Evolutionary conservation across 129 eudicot species (phyloP), one percentile per base, ranked within the genome.

Genomic region (Centrapalus pauciflorus): DNA sequence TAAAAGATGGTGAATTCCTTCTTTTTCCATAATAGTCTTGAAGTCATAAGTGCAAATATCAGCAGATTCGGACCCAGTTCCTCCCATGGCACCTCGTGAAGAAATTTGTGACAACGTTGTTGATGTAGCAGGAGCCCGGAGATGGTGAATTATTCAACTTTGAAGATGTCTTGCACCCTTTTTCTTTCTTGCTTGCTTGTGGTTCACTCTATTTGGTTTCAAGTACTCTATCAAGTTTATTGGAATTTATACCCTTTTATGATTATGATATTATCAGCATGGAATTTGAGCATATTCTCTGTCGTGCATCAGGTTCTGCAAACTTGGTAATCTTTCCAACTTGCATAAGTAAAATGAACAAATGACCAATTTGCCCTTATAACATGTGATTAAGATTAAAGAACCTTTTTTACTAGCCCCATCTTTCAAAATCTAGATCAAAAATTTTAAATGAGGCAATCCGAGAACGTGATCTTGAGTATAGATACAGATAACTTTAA

Each of bases 1-100:
- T 68, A 80, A 32, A 50, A 80, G 84, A 57, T 61, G 76, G 11
- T 56, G 52, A 70, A 64, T 61, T 57, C 84, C 84, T 75, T 80
- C 77, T 55, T 75, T 60, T 45, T 72, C 68, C 70, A 79, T 6
- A 46, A 79, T 46, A 12, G 62, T 62, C 33, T 61, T 60, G 13
- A 78, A 78, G 69, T 50, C 38, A 62, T 7, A 34, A 25, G 30
- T 37, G 55, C 43, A 63, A 37, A 63, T 4, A 14, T 51, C 70
- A 60, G 29, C 52, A 60, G 75, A 49, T 67, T 76, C 64, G 38
- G 49, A 34, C 24, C 29, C 66, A 76, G 50, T 16, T 19, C 65
- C 71, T 61, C 70, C 75, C 80, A 76, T 76, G 71, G 38, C 70
- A 52, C 48, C 70, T 68, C 9, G 29, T 7, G 33, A 9, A 55